These are phyloP conservation scores for Nemania sp. DNA, from an alignment of 2,329 filamentous ascomycete species.

Conservation along the genomic window DNA sequence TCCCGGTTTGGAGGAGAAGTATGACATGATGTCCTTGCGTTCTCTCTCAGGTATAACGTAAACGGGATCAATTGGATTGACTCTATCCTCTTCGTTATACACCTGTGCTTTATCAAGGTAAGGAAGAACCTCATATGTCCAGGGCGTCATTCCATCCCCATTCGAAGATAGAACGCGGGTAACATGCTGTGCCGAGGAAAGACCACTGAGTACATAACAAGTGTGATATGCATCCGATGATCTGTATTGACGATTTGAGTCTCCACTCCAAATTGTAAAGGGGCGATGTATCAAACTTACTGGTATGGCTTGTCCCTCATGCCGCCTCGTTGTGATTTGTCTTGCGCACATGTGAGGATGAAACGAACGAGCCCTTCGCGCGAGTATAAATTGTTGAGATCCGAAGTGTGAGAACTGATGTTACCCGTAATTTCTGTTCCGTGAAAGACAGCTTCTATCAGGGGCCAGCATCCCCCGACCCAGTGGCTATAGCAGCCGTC, in stretches of 20 bases:
- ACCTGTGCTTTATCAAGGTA: conserved; percentile 62
- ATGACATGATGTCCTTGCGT: conserved; percentile 66
- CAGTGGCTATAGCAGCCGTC: conserved; percentile 99
- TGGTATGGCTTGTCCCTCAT: conserved; percentile 92
- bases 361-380: conserved; percentile 86
- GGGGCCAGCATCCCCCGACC: conserved; percentile 92
- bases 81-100: conserved; percentile 72
- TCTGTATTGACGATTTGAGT: conserved; percentile 47
- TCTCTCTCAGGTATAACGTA: conserved; percentile 79
- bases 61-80: conserved; percentile 77
- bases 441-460: conserved; percentile 79
- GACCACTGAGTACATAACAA: conserved; percentile 85
- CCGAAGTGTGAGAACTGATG: conserved; percentile 28
- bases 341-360: conserved; percentile 87
- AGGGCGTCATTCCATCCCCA: conserved; percentile 47
- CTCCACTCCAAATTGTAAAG: conserved; percentile 7
- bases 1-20: conserved; percentile 64
- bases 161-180: conserved; percentile 43
- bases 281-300: conserved; percentile 54
- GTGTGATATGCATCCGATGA: conserved; percentile 88
- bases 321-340: conserved; percentile 71
- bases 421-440: conserved; percentile 46
- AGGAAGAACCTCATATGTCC: conserved; percentile 49
- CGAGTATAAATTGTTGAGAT: conserved; percentile 61
- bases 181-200: conserved; percentile 79